Base-by-base conservation (phyloP, 768 basidiomycete genomes). In the Phaffia australis region DNA sequence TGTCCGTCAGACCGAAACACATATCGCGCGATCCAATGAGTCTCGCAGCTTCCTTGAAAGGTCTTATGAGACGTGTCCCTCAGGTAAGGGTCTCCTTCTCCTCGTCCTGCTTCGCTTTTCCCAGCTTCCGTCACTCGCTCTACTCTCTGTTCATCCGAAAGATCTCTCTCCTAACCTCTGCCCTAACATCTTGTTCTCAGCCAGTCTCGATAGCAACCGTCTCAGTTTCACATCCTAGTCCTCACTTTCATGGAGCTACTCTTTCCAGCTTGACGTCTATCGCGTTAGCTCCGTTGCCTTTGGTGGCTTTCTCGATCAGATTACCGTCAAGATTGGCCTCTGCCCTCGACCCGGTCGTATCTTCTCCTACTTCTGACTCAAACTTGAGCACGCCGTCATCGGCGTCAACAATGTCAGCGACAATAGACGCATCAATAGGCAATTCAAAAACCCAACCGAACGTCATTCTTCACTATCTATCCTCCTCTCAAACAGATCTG, bases 251-350 rank as follows among this genome's bases (percentile, higher is more conserved):
- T 75, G 92, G 93, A 70, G 90, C 91, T 25, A 97, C 93, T 0
- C 80, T 98, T 42, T 93, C 93, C 11, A 94, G 91, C 0, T 91
- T 98, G 74, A 84, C 89, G 25, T 91, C 90, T 32, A 84, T 97
- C 73, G 84, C 93, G 2, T 83, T 98, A 80, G 84, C 90, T 70
- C 93, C 93, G 1, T 79, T 84, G 70, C 90, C 92, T 0, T 82
- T 95, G 65, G 82, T 98, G 72, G 82, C 89, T 0, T 98, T 97
- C 75, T 86, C 91, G 21, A 81, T 98, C 23, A 86, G 90, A 46
- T 81, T 90, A 21, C 93, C 93, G 4, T 94, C 91, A 0, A 81
- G 90, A 3, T 88, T 94, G 84, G 90, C 91, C 0, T 64, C 74
- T 27, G 73, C 73, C 61, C 71, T 78, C 21, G 66, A 71, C 14